phyloP scores from a whole-genome alignment of 1,284 basidiomycete genomes.

The Cryptococcus hybrid region DNA sequence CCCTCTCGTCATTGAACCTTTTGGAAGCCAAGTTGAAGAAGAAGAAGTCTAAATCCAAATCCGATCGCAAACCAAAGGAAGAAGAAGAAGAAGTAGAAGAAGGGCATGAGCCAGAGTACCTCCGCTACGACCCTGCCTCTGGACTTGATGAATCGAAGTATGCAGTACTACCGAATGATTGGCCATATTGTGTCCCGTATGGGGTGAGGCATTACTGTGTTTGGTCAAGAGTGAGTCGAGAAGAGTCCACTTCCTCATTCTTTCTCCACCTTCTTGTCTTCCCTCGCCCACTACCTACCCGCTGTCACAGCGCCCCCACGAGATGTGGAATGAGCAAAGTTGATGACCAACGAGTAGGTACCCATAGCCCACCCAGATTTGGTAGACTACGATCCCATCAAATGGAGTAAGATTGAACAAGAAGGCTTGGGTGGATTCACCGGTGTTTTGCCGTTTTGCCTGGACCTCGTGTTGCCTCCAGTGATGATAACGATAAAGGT shows the following conservation, averaged over 20 bases:
- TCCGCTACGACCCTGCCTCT: constrained; percentile 16
- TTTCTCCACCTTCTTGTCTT: not conserved
- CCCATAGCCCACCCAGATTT: constrained; percentile 45
- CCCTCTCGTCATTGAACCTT: constrained; percentile 13
- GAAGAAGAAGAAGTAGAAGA: constrained; percentile 17
- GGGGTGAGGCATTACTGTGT: constrained; percentile 46
- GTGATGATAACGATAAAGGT: too few relatives aligned
- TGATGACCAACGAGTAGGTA: constrained; percentile 16
- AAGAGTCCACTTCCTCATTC: not conserved
- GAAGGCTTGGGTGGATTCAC: constrained; percentile 46
- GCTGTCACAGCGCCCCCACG: not conserved
- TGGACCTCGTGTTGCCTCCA: too few relatives aligned
- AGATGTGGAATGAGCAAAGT: not conserved
- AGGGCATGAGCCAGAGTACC: constrained; percentile 24
- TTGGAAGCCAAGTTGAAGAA: constrained; percentile 1
- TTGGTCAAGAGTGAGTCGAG: constrained; percentile 42
- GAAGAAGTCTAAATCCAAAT: not conserved
- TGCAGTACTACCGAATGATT: constrained; percentile 47
- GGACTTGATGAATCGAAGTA: constrained; percentile 37
- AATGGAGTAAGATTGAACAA: constrained; percentile 40
- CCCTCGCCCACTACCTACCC: not conserved
- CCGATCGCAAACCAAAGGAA: not conserved
- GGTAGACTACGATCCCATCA: constrained; percentile 30
- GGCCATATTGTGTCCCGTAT: constrained; percentile 48
- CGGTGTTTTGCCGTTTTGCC: constrained; percentile 27